Base-by-base conservation (phyloP, 2,329 filamentous ascomycete genomes). In the Fusarium floridanum region DNA sequence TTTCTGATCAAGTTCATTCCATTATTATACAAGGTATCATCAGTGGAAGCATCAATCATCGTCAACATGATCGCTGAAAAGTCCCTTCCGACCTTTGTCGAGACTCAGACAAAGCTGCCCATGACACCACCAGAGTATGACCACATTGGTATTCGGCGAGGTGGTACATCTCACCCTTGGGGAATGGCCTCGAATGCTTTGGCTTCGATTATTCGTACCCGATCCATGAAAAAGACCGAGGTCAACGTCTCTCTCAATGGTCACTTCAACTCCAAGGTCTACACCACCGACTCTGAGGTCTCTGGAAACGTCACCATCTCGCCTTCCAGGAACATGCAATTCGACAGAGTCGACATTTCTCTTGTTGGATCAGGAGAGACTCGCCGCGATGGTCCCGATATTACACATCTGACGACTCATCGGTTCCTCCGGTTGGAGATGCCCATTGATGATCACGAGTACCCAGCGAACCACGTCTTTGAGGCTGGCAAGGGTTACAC, bases 261-360 rank as follows among this genome's bases (percentile, higher is more conserved):
- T 22, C 75, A 78, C 73, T 78, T 78, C 29, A 72, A 64, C 37
- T 76, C 76, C 17, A 78, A 78, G 29, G 65, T 75, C 14, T 78
- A 78, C 61, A 78, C 73, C 43, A 75, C 75, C 64, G 72, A 76
- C 39, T 76, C 75, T 2, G 73, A 74, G 17, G 62, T 78, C 53
- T 76, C 76, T 22, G 76, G 76, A 17, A 70, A 65, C n/a, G 66
- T 77, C 16, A 34, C 32, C 39, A 65, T 78, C 29, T 59, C 67
- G 1, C 76, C 76, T 11, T 16, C 45, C 0, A 65, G 64, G 32
- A 67, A 72, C 62, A 72, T 60, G 5, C 73, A 64, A 14, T 77
- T 76, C 22, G 63, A 76, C 5, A 48, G 36, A 29, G 2, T 78
- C 14, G 73, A 74, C 17, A 71, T 78, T 32, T 63, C 66, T 9